A percentile compares a stretch with the other conserved stretches of the same genome.
Evolutionary conservation across 2,329 filamentous ascomycete genomes (phyloP).

Genomic region (Fusarium oligoseptatum): DNA sequence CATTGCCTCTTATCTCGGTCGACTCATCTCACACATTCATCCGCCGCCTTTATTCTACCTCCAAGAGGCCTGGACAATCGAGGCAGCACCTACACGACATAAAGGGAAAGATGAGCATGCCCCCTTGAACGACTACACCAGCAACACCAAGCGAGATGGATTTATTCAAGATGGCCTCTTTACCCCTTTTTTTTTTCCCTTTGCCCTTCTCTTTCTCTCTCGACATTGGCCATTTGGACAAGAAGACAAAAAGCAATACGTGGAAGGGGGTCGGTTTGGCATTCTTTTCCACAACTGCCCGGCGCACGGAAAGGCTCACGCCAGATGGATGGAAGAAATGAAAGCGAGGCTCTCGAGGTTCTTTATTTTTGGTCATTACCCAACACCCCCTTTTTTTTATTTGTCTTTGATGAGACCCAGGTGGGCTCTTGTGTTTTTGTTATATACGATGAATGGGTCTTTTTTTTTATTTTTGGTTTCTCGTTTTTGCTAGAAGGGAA

Average conservation of each 20-base stretch:
- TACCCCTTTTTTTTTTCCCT: constrained; percentile 4
- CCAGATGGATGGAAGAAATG: constrained; percentile 14
- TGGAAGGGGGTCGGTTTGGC: constrained; percentile 30
- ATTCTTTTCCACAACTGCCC: constrained; percentile 21
- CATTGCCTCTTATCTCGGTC: constrained; percentile 20
- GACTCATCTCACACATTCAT: constrained; percentile 10
- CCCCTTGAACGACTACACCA: constrained; percentile 5
- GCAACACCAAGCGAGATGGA: background rate
- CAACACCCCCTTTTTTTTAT: background rate
- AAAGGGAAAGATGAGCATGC: constrained; percentile 9
- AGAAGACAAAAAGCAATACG: constrained; percentile 34
- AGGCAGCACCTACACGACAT: constrained; percentile 13
- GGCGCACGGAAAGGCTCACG: constrained; percentile 34
- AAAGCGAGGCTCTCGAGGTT: background rate
- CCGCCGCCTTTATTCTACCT: constrained; percentile 5
- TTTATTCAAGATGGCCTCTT: background rate
- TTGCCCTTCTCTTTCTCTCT: background rate
- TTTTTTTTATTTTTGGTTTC: background rate
- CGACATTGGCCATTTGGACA: constrained; percentile 31
- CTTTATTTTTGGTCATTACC: background rate
- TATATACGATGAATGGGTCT: constrained; percentile 24
- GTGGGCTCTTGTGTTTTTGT: constrained; percentile 4
- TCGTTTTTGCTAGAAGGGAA: constrained; percentile 17
- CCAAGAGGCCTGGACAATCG: constrained; percentile 6
- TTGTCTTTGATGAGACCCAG: background rate